phyloP scores from a whole-genome alignment of 2,329 filamentous ascomycete species.

The Botrytis squamosa region DNA sequence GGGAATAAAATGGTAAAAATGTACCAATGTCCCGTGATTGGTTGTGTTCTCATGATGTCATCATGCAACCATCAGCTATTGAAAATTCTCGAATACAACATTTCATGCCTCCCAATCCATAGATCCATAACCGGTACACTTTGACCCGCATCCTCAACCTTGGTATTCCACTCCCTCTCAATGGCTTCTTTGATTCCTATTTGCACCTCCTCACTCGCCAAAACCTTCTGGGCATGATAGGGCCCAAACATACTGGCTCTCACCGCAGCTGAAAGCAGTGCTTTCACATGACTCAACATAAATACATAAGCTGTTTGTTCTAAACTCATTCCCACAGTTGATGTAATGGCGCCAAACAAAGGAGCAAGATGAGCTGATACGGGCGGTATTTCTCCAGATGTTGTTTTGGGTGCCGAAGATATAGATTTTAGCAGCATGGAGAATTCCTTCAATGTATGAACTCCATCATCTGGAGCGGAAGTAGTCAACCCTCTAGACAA shows the following conservation, averaged over 20 bases:
- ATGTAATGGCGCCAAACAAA: constrained; percentile 65
- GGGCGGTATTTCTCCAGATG: constrained; percentile 40
- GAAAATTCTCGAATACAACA: constrained; percentile 82
- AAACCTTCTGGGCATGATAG: constrained; percentile 72
- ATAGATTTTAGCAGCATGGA: constrained; percentile 31
- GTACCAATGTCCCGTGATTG: not conserved
- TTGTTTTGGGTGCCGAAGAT: constrained; percentile 23
- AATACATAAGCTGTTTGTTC: constrained; percentile 72
- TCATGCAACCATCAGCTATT: constrained; percentile 58
- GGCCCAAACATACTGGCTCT: constrained; percentile 76
- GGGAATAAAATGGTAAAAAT: not conserved
- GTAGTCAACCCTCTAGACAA: constrained; percentile 31
- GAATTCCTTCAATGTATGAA: constrained; percentile 34
- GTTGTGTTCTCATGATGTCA: not conserved
- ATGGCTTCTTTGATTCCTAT: constrained; percentile 57
- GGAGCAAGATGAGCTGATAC: constrained; percentile 68
- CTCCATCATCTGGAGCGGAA: constrained; percentile 29
- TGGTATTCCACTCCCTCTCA: constrained; percentile 56
- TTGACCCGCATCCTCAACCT: constrained; percentile 68
- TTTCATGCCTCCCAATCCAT: constrained; percentile 80
- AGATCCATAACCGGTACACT: constrained; percentile 75
- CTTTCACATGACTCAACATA: constrained; percentile 73
- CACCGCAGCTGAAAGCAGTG: constrained; percentile 73
- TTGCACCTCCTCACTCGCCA: constrained; percentile 62
- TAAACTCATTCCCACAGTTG: constrained; percentile 57